Base-by-base conservation (phyloP, 2,329 filamentous ascomycete species). In the Drechslerella coelobrocha region DNA sequence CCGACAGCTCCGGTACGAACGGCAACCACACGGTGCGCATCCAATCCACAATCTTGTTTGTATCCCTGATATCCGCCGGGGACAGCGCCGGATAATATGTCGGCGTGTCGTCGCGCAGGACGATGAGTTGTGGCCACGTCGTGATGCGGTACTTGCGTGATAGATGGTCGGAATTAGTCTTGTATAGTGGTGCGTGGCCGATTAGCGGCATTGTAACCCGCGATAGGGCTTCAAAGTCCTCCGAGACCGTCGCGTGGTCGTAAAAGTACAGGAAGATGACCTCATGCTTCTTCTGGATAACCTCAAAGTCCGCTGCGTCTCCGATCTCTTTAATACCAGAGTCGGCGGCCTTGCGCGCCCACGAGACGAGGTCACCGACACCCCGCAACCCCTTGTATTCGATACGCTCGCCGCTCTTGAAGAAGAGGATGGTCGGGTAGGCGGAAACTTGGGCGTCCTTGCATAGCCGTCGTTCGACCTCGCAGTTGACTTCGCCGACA, bases 241-340 rank as follows among this genome's bases (percentile, higher is more conserved):
- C 94, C 45, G 84, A 88, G 0, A 92, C 95, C 1, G 93, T 97
- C 10, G 94, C 94, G 75, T 96, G 88, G 78, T 99, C 94, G 79
- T 97, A 99, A 79, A 97, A 96, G 81, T 97, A 99, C 74, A 96
- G 81, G 79, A 99, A 99, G 60, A 97, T 89, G 72, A 99, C 94
- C 71, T 97, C 92, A 76, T 97, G 26, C 73, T 89, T 93, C 82
- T 94, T 85, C 79, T 99, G 93, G 76, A 99, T 82, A 72, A 88
- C 87, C 78, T 89, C 88, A 77, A 99, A 92, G 2, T 84, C 82
- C 23, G 83, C 84, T 8, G 88, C 87, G 76, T 92, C 87, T 10
- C 68, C 68, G 9, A 99, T 89, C 75, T 97, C 89, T 66, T 86
- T 85, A 26, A 99, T 87, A 45, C 91, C 91, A 8, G 88, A 87